These are phyloP conservation scores for Moesziomyces sp. DNA, from an alignment of 1,284 basidiomycete genomes.

Conservation along the genomic window DNA sequence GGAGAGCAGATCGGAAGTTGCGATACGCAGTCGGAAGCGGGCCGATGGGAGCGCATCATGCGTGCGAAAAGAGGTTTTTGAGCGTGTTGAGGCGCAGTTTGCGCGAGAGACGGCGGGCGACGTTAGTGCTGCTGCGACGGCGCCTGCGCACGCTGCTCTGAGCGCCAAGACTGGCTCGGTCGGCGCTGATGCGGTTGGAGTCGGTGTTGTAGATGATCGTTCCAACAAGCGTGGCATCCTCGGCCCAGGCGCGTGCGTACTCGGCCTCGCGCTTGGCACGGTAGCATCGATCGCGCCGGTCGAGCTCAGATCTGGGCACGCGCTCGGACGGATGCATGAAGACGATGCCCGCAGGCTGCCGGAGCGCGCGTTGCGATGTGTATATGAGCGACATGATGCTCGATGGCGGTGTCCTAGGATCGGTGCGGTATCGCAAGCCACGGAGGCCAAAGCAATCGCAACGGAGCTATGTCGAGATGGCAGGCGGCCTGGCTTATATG, in stretches of 20 bases:
- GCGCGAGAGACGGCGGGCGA: constrained; percentile 10
- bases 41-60: not conserved
- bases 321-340: constrained; percentile 56
- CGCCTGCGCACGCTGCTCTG: constrained; percentile 31
- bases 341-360: constrained; percentile 47
- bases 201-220: constrained; percentile 34
- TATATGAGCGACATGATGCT: constrained; percentile 31
- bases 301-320: constrained; percentile 56
- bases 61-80: constrained; percentile 21
- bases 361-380: constrained; percentile 36
- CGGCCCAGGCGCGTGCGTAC: constrained; percentile 50
- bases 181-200: constrained; percentile 11
- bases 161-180: constrained; percentile 22
- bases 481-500: no score
- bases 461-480: not conserved
- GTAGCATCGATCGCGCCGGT: constrained; percentile 53
- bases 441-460: not conserved
- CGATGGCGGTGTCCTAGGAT: not conserved
- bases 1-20: not conserved
- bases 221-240: constrained; percentile 58
- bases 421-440: not conserved
- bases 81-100: constrained; percentile 16
- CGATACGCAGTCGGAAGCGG: not conserved
- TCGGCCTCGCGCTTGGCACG: constrained; percentile 53
- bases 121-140: constrained; percentile 15